Conservation (phyloP, 192 early-diverging fungal genomes). For the Coemansia sp. region DNA sequence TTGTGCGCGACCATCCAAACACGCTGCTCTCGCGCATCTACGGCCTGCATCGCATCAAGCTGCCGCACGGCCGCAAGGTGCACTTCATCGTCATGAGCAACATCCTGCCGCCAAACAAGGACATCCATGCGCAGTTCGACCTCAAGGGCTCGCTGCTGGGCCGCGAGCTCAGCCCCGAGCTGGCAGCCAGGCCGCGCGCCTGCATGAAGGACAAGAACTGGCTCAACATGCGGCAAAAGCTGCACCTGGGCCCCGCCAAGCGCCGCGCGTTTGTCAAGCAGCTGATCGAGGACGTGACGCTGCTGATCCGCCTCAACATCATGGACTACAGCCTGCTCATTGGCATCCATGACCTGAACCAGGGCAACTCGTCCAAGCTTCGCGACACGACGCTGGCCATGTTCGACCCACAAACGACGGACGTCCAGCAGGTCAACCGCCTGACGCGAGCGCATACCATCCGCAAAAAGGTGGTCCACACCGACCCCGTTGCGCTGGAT, state of each 20-base stretch:
- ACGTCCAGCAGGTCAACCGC: slow-evolving; percentile 44
- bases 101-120: slow-evolving; percentile 93
- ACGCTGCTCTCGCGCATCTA: slow-evolving; percentile 93
- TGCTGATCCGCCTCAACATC: slow-evolving; percentile 75
- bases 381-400: slow-evolving; percentile 87
- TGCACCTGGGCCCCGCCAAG: slow-evolving; percentile 83
- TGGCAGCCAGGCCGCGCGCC: slow-evolving; percentile 75
- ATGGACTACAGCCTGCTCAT: slow-evolving; percentile 99
- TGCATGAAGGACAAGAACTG: slow-evolving; percentile 98
- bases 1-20: slow-evolving; percentile 83
- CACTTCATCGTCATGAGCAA: slow-evolving; percentile 99
- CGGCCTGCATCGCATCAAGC: slow-evolving; percentile 93
- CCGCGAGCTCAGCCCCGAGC: slow-evolving; percentile 72
- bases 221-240: slow-evolving; percentile 66
- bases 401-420: slow-evolving; percentile 64
- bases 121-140: slow-evolving; percentile 96
- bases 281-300: slow-evolving; percentile 79
- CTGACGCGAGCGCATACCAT: slow-evolving; percentile 53
- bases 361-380: slow-evolving; percentile 85
- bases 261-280: slow-evolving; percentile 77
- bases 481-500: slow-evolving; percentile 51
- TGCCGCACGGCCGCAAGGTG: slow-evolving; percentile 88
- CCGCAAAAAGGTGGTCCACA: slow-evolving; percentile 53
- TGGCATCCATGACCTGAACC: slow-evolving; percentile 82
- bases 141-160: slow-evolving; percentile 93